phyloP scores from a whole-genome alignment of 306 rosid species.

The Gastrolobium bilobum region DNA sequence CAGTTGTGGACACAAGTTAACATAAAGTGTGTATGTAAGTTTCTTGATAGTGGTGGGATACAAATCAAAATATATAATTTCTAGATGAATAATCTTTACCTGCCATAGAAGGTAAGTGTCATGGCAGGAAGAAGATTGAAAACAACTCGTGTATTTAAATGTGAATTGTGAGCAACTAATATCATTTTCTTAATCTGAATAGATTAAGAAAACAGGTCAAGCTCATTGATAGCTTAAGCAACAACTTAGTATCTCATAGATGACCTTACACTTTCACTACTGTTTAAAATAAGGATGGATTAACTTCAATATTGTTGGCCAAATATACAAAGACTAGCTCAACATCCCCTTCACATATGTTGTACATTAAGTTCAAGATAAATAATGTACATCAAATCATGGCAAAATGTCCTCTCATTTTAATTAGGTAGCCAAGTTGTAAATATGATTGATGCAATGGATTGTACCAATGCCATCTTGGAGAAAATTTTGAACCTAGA shows the following conservation, averaged over 20 bases:
- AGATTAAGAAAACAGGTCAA: background rate
- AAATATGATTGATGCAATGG: background rate
- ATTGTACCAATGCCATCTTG: constrained; percentile 19
- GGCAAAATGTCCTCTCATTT: background rate
- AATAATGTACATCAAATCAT: constrained; percentile 11
- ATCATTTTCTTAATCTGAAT: background rate
- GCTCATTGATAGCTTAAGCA: background rate
- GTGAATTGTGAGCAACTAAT: background rate
- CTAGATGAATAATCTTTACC: too few species aligned
- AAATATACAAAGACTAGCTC: background rate
- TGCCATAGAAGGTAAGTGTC: too few species aligned
- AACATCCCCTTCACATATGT: background rate
- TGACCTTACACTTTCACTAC: too few species aligned
- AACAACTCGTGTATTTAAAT: background rate
- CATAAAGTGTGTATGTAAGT: background rate
- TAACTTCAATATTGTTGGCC: constrained; percentile 29
- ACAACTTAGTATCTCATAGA: background rate
- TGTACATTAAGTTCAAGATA: constrained; percentile 9
- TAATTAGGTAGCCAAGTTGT: background rate
- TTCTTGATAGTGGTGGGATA: background rate
- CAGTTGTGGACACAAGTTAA: background rate
- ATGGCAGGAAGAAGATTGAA: background rate
- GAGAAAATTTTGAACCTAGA: constrained; percentile 39
- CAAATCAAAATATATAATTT: too few species aligned
- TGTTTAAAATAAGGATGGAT: background rate